phyloP scores from a whole-genome alignment of 768 basidiomycete species.

The Neoboletus magnificus region DNA sequence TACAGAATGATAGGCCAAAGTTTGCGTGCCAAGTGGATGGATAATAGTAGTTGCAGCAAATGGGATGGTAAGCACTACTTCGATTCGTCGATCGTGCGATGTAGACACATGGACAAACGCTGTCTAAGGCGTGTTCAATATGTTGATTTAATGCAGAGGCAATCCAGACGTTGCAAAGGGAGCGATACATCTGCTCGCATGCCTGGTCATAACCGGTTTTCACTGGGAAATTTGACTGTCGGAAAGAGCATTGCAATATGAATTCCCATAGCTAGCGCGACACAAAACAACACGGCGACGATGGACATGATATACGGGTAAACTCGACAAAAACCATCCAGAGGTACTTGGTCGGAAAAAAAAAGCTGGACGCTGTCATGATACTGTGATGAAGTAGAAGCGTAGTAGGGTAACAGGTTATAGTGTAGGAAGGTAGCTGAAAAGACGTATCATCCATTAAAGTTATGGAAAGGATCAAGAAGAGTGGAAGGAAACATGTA shows the following conservation, averaged over 20 bases:
- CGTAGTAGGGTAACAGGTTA: conserved; percentile 14
- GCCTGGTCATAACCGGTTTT: too few relatives aligned
- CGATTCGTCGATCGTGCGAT: too few relatives aligned
- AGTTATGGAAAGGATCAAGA: conserved; percentile 4
- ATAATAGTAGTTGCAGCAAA: too few relatives aligned
- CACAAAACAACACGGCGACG: conserved; percentile 24
- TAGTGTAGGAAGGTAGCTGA: background rate
- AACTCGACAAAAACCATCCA: conserved; percentile 14
- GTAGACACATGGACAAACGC: too few relatives aligned
- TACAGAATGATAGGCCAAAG: too few relatives aligned
- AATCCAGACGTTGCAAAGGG: too few relatives aligned
- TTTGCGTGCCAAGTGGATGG: too few relatives aligned
- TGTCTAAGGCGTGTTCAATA: too few relatives aligned
- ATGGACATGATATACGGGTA: conserved; percentile 20
- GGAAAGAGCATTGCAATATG: conserved; percentile 7
- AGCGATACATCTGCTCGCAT: too few relatives aligned
- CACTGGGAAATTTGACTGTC: background rate
- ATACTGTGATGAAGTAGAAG: conserved; percentile 9
- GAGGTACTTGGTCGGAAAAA: background rate
- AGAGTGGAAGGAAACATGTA: conserved; percentile 11
- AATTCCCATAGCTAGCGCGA: conserved; percentile 24
- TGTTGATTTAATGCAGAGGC: too few relatives aligned
- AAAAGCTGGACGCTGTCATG: background rate
- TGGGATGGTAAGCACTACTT: too few relatives aligned
- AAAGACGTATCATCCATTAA: background rate